A percentile compares a stretch with the other conserved stretches of the same genome.
Evolutionary conservation across 2,329 filamentous ascomycete genomes (phyloP).

Genomic region (Teratosphaeria epicoccoides): DNA sequence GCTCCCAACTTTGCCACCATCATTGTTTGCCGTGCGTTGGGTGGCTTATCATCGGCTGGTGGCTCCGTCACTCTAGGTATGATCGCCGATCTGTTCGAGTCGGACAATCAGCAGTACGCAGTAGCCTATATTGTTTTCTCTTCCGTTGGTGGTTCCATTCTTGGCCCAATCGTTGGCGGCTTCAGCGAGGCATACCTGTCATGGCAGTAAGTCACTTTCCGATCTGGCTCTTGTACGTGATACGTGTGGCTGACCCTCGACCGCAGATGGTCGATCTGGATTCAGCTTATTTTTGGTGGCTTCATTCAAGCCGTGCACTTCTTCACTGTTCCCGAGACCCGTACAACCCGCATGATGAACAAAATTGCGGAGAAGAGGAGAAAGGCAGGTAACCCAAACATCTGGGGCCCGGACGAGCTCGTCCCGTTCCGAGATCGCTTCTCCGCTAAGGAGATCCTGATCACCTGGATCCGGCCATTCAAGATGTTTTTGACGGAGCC

Average conservation of each 20-base stretch:
- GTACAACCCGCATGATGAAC: slow-evolving; percentile 70
- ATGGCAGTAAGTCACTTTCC: slow-evolving; percentile 42
- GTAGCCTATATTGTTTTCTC: slow-evolving; percentile 49
- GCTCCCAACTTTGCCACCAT: slow-evolving; percentile 37
- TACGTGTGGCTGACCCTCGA: neutral
- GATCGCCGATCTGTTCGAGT: slow-evolving; percentile 54
- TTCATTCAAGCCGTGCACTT: slow-evolving; percentile 51
- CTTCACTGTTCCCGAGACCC: slow-evolving; percentile 66
- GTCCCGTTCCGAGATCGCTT: slow-evolving; percentile 33
- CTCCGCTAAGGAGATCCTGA: slow-evolving; percentile 34
- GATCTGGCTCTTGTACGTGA: neutral
- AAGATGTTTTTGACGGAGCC: slow-evolving; percentile 69
- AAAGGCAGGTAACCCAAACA: slow-evolving; percentile 47
- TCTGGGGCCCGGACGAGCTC: slow-evolving; percentile 70
- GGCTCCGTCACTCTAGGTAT: slow-evolving; percentile 57
- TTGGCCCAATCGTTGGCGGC: slow-evolving; percentile 29
- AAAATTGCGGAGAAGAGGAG: slow-evolving; percentile 65
- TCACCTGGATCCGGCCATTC: slow-evolving; percentile 57
- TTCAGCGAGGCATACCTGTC: slow-evolving; percentile 34
- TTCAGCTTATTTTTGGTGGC: slow-evolving; percentile 72
- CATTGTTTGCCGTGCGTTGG: slow-evolving; percentile 38
- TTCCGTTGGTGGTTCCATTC: slow-evolving; percentile 27
- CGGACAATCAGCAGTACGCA: slow-evolving; percentile 50
- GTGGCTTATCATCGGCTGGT: slow-evolving; percentile 52
- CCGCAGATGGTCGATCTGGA: slow-evolving; percentile 68